Evolutionary conservation across 768 basidiomycete genomes (phyloP).

Genomic region (Hebeloma cylindrosporum): DNA sequence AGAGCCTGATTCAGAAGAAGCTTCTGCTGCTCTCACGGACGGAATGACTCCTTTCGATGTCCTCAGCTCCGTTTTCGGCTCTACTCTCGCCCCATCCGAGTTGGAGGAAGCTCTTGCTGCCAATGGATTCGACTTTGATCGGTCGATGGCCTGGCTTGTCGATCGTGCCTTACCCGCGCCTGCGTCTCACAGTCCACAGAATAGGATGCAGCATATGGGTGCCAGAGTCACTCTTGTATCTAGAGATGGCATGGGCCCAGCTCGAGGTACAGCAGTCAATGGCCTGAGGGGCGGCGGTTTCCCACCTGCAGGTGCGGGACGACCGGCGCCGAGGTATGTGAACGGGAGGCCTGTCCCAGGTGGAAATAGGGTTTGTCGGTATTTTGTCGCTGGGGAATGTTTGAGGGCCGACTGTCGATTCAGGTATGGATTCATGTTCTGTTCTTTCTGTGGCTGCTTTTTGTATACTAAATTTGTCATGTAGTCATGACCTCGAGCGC

Average conservation of each 20-base stretch:
- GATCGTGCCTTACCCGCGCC: constrained; percentile 59
- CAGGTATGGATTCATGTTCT: constrained; percentile 56
- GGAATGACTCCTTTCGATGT: constrained; percentile 99
- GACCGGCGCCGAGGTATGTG: constrained; percentile 41
- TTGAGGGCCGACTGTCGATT: constrained; percentile 95
- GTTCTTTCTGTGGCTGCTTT: constrained; percentile 2
- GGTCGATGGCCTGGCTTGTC: constrained; percentile 92
- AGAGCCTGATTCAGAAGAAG: constrained; percentile 36
- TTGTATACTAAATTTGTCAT: constrained; percentile 9
- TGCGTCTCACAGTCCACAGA: constrained; percentile 43
- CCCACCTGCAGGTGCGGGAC: constrained; percentile 30
- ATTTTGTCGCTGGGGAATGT: constrained; percentile 96
- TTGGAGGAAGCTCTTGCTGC: constrained; percentile 89
- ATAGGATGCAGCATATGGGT: constrained; percentile 61
- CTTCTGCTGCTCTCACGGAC: constrained; percentile 67
- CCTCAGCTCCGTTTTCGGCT: constrained; percentile 89
- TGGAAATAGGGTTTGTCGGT: constrained; percentile 87
- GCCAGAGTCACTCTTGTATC: constrained; percentile 67
- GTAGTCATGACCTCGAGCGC: constrained; percentile 90
- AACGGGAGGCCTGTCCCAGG: constrained; percentile 59
- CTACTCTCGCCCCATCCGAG: constrained; percentile 84
- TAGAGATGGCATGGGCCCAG: constrained; percentile 44
- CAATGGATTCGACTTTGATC: constrained; percentile 94
- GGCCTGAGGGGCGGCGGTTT: constrained; percentile 39
- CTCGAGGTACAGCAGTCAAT: constrained; percentile 21